Evolutionary conservation across 2,329 filamentous ascomycete genomes (phyloP).

Genomic region (Tolypocladium capitatum): DNA sequence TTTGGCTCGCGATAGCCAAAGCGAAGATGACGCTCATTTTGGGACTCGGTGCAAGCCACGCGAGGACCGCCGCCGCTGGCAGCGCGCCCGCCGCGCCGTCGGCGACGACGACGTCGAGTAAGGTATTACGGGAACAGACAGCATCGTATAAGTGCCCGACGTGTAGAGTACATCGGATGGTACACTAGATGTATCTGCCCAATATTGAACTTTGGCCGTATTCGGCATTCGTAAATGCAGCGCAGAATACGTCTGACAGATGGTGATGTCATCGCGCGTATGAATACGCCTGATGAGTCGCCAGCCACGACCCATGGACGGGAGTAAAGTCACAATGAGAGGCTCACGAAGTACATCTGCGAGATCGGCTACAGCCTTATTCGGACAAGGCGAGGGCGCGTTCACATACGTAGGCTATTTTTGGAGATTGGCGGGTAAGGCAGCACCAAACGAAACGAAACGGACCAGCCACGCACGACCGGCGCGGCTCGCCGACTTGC

Average conservation of each 20-base stretch:
- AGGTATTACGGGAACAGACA: no score
- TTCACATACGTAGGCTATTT: no score
- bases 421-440: neutral
- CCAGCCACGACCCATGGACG: no score
- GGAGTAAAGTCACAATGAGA: no score
- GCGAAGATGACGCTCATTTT: neutral
- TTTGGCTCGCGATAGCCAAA: neutral
- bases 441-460: neutral
- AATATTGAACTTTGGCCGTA: neutral
- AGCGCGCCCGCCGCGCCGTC: constrained; percentile 24
- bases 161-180: neutral
- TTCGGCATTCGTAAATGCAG: neutral
- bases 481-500: no score
- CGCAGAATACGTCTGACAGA: neutral
- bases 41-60: constrained; percentile 12
- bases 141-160: neutral
- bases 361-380: neutral
- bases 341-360: no score
- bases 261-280: no score
- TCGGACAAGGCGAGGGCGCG: neutral
- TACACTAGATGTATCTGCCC: neutral
- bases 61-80: constrained; percentile 36
- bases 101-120: constrained; percentile 22
- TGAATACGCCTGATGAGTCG: no score
- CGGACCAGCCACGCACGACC: neutral